phyloP scores from a whole-genome alignment of 768 basidiomycete species.

The Boletus insuetus region DNA sequence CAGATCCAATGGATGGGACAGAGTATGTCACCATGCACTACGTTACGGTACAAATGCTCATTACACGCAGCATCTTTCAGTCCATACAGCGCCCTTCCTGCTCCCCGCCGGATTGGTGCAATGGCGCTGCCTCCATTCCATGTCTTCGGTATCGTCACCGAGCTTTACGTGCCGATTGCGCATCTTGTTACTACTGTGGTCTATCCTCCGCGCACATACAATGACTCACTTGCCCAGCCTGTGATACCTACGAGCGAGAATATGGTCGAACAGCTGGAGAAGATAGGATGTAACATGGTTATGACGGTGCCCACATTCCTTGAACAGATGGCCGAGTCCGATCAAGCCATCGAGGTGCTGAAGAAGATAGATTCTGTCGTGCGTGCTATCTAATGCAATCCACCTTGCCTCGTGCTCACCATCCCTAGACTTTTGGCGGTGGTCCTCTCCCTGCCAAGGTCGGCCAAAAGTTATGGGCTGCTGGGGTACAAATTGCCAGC shows the following conservation, averaged over 20 bases:
- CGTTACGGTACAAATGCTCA: too few relatives aligned
- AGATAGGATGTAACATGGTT: constrained; percentile 6
- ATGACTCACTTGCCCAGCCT: constrained; percentile 3
- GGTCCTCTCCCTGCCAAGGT: constrained; percentile 11
- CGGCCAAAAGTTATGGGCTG: constrained; percentile 11
- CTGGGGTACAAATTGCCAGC: constrained; percentile 10
- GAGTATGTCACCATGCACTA: constrained; percentile 22
- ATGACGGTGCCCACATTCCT: constrained; percentile 20
- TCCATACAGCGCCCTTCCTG: background rate
- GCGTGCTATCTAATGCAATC: background rate
- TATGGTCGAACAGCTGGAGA: constrained; percentile 11
- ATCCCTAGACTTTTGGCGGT: constrained; percentile 5
- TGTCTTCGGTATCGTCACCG: constrained; percentile 31
- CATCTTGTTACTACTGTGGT: constrained; percentile 24
- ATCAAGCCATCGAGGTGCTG: background rate
- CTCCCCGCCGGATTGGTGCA: constrained; percentile 15
- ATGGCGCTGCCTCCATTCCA: constrained; percentile 42
- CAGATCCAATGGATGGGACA: constrained; percentile 34
- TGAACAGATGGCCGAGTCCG: constrained; percentile 14
- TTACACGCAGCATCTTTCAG: background rate
- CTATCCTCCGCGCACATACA: constrained; percentile 29
- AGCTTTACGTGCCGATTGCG: constrained; percentile 34
- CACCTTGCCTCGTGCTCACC: background rate
- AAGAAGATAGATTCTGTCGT: constrained; percentile 2
- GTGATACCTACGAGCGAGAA: constrained; percentile 17